phyloP scores from a whole-genome alignment of 2,329 filamentous ascomycete genomes.

The Ophiocordyceps sinensis region DNA sequence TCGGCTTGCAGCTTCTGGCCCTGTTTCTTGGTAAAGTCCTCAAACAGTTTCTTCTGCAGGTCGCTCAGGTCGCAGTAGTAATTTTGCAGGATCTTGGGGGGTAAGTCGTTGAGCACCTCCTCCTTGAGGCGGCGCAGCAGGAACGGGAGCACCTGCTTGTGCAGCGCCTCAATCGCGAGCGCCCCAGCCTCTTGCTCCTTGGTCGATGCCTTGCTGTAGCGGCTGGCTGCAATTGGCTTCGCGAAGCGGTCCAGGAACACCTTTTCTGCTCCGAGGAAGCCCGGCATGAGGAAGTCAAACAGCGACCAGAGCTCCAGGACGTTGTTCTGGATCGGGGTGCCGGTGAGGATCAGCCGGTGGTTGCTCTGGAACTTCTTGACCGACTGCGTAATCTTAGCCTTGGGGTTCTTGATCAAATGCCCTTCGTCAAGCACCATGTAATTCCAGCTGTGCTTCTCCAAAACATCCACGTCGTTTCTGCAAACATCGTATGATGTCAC shows the following conservation, averaged over 20 bases:
- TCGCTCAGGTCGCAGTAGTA: constrained; percentile 98
- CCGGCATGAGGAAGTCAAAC: constrained; percentile 98
- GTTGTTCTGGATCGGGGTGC: constrained; percentile 96
- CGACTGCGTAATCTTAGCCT: constrained; percentile 86
- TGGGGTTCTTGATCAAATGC: constrained; percentile 96
- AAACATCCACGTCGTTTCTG: constrained; percentile 80
- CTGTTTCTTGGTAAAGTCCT: constrained; percentile 91
- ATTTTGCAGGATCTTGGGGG: constrained; percentile 96
- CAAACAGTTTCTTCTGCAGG: constrained; percentile 85
- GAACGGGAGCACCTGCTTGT: constrained; percentile 97
- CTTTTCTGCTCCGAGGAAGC: constrained; percentile 85
- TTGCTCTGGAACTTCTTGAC: constrained; percentile 86
- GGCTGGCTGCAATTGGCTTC: constrained; percentile 86
- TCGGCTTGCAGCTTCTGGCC: constrained; percentile 76
- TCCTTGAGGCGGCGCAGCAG: constrained; percentile 91
- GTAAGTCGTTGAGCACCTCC: constrained; percentile 89
- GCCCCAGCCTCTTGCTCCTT: constrained; percentile 97
- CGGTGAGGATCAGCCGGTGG: constrained; percentile 88
- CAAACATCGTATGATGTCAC: constrained; percentile 98
- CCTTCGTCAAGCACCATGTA: constrained; percentile 96
- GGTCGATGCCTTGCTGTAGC: constrained; percentile 92
- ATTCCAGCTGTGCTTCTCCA: constrained; percentile 82
- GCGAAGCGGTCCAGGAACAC: constrained; percentile 94
- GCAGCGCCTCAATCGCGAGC: constrained; percentile 89
- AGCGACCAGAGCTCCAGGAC: constrained; percentile 94